These are phyloP conservation scores for Lichina pygmaea DNA, from an alignment of 495 filamentous ascomycete genomes.

Conservation along the genomic window DNA sequence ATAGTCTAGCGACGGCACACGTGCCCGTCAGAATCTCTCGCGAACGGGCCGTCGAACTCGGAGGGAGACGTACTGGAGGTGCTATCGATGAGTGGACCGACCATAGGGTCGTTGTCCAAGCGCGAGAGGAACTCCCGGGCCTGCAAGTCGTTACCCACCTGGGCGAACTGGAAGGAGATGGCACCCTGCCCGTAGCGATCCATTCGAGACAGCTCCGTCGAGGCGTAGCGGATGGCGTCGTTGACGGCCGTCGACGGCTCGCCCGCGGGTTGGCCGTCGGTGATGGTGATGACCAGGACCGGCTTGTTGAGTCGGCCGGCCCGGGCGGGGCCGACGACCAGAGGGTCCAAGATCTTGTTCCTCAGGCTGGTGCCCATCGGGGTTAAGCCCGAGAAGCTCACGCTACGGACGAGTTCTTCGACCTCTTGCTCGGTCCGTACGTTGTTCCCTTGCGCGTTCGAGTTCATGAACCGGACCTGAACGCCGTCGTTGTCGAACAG, in stretches of 20 bases:
- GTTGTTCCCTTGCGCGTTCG: constrained; percentile 16
- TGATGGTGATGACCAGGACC: constrained; percentile 41
- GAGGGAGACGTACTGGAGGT: constrained; percentile 32
- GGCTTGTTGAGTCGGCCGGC: constrained; percentile 29
- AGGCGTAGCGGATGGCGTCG: constrained; percentile 22
- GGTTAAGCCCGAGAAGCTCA: constrained; percentile 39
- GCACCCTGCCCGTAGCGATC: constrained; percentile 22
- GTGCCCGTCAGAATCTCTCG: neutral
- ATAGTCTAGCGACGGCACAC: constrained; percentile 4
- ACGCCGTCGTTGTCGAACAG: constrained; percentile 49
- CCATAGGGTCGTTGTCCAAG: constrained; percentile 32
- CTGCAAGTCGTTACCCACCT: constrained; percentile 41
- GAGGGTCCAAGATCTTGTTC: constrained; percentile 32
- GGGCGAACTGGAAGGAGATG: constrained; percentile 43
- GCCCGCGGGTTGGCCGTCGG: constrained; percentile 37
- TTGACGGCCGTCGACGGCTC: constrained; percentile 21
- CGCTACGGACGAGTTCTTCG: constrained; percentile 23
- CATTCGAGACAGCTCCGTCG: constrained; percentile 17
- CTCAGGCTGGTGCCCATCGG: constrained; percentile 35
- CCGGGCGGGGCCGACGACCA: constrained; percentile 25
- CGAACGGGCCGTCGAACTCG: neutral
- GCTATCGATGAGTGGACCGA: constrained; percentile 40
- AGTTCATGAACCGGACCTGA: constrained; percentile 46
- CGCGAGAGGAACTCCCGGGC: constrained; percentile 34
- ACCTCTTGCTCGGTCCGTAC: constrained; percentile 32